Evolutionary conservation across 257 asterid genomes (phyloP), one percentile per base, ranked within the genome.

Genomic region (Nicotiana paniculata): DNA sequence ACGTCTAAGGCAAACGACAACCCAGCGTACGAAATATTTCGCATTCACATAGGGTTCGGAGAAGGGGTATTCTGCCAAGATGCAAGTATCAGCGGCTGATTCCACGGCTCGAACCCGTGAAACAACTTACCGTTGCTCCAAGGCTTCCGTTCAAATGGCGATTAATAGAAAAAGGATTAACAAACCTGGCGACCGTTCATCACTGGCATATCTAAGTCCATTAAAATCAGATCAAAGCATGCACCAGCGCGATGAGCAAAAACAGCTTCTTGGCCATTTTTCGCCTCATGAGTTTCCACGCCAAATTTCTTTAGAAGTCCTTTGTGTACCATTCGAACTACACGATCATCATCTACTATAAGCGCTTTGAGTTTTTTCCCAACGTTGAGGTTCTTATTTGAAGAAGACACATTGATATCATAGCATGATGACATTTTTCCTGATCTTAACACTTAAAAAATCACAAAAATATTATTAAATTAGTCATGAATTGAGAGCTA

Each of bases 131-230:
- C 3, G 1, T 10, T 10, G 15, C 6, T 53, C 51, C 3, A 8
- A 43, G 3, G 3, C 51, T 43, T 43, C 11, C 11, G 11, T 43
- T 43, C 43, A 5, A 37, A 57, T 6, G n/a, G 1, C n/a, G 26
- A 17, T 17, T 18, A 6, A 18, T 6, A 2, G 18, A 32, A 75
- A 43, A 43, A 3, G 1, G 8, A 8, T 43, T 43, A 43, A 43
- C 51, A 43, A 8, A 43, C 94, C 88, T 84, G 58, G 10, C 83
- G 74, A 12, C 94, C 92, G 53, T 88, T 84, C 91, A 88, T 90
- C 67, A 89, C 61, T 0, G 88, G 93, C 94, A 92, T 90, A 59
- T 88, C 91, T 89, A 83, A 80, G 85, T 89, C 92, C 93, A 92
- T 92, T 6, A 89, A 63, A 58, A 89, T 85, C 3, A 92, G 83